Base-by-base conservation (phyloP, 2,329 filamentous ascomycete species). In the Aspergillus spinulosporus region DNA sequence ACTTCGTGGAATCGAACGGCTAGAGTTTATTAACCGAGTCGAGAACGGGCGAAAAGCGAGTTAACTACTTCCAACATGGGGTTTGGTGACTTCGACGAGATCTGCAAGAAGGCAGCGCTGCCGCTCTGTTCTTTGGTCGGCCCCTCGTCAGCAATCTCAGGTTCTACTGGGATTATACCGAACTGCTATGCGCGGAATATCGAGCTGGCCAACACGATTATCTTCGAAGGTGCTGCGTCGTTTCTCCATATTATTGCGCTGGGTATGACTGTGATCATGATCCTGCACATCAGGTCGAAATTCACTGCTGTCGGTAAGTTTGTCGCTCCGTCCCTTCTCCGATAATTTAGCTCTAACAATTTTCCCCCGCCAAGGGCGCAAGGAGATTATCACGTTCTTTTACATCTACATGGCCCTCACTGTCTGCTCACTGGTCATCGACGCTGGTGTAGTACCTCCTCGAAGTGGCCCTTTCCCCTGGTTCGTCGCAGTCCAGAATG, bases 191-290 rank as follows among this genome's bases (percentile, higher is more conserved):
- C 94, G 58, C 87, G 94, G 58, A 95, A 94, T 68, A 93, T 99
- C 74, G 92, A 97, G 76, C 77, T 97, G 64, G 94, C 92, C 65
- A 99, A 99, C 78, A 99, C 94, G 40, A 93, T 97, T 78, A 99
- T 99, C 70, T 99, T 99, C 73, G 87, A 97, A 77, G 90, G 88
- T 70, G 94, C 92, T 29, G 87, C 92, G 21, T 90, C 90, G 60
- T 92, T 93, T 70, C 90, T 94, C 78, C 94, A 99, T 75, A 97
- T 99, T 64, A 79, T 89, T 56, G 90, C 93, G 11, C 80, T 99
- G 58, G 80, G 87, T 66, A 97, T 99, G 93, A 95, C 92, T 3
- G 89, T 93, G 6, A 88, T 96, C 68, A 99, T 99, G 94, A 92
- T 99, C 60, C 82, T 99, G 62, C 94, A 99, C 74, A 90, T 99